Evolutionary conservation across 805 yeast genomes (phyloP).

Genomic region (Grigorovia yakushimaensis): DNA sequence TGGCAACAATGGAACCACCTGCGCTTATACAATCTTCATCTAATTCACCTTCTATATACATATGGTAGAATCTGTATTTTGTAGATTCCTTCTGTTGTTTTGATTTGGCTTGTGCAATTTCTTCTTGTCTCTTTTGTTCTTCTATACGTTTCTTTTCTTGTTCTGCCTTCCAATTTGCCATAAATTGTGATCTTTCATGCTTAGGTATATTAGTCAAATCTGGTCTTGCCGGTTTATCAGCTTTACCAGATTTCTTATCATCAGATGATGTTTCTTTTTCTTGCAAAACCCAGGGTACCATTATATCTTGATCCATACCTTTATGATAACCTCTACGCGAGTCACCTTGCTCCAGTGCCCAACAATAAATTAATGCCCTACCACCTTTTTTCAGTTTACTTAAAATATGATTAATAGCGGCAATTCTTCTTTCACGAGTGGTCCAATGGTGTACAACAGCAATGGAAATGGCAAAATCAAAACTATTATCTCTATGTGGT

Average conservation of each 20-base stretch:
- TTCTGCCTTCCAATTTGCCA: constrained; percentile 22
- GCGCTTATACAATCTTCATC: constrained; percentile 59
- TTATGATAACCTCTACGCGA: constrained; percentile 86
- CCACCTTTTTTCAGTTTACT: constrained; percentile 52
- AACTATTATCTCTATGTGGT: constrained; percentile 40
- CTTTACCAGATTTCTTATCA: constrained; percentile 27
- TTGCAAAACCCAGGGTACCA: constrained; percentile 91
- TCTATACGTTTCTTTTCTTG: constrained; percentile 18
- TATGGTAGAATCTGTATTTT: constrained; percentile 78
- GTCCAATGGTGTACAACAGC: constrained; percentile 96
- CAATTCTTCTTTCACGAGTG: constrained; percentile 67
- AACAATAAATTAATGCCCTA: constrained; percentile 73
- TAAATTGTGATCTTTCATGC: constrained; percentile 20
- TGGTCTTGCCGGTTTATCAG: constrained; percentile 17
- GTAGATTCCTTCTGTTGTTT: constrained; percentile 33
- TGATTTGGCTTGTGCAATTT: constrained; percentile 12
- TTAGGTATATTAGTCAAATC: constrained; percentile 21
- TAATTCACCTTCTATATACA: constrained; percentile 78
- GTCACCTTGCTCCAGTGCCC: constrained; percentile 90
- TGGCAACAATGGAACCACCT: constrained; percentile 54
- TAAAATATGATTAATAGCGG: constrained; percentile 64
- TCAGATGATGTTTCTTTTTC: constrained; percentile 34
- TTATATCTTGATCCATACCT: constrained; percentile 85
- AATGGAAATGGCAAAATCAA: constrained; percentile 86
- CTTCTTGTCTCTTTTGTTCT: constrained; percentile 8